Percentiles rank a stretch among this genome's conserved stretches.
phyloP scores from a whole-genome alignment of 2,329 filamentous ascomycete genomes.

The Penicillium sp. region DNA sequence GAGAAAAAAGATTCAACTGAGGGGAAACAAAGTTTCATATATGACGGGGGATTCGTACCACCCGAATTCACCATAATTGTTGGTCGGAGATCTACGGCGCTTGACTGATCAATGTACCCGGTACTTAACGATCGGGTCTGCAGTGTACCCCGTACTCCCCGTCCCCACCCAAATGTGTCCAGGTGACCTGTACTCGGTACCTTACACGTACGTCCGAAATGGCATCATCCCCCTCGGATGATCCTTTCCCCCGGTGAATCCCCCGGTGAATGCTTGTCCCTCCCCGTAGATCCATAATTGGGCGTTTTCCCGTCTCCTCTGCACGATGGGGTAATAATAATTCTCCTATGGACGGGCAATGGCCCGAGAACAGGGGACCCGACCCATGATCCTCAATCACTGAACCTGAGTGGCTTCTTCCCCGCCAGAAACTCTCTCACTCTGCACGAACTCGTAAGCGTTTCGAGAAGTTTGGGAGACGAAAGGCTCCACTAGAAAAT shows the following conservation, averaged over 20 bases:
- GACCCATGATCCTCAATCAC: conserved; percentile 4
- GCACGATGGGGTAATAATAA: conserved; percentile 6
- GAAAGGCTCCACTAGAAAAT: background rate
- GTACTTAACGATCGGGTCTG: conserved; percentile 1
- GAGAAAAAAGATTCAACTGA: background rate
- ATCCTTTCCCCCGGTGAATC: conserved; percentile 7
- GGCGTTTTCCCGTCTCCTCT: conserved; percentile 1
- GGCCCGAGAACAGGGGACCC: background rate
- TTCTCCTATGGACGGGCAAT: background rate
- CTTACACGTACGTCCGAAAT: conserved; percentile 1
- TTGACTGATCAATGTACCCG: conserved; percentile 1
- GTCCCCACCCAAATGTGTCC: conserved; percentile 15
- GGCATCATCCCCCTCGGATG: conserved; percentile 4
- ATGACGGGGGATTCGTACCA: background rate
- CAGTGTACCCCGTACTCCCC: conserved; percentile 19
- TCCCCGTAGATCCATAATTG: conserved; percentile 3
- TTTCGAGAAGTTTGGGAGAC: background rate
- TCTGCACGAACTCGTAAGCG: background rate
- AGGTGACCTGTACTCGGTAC: conserved; percentile 16
- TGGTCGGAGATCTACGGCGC: conserved; percentile 1
- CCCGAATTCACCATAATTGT: background rate
- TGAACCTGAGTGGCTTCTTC: conserved; percentile 2
- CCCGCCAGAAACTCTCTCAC: background rate
- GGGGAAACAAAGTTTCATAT: background rate
- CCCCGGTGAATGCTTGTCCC: background rate